phyloP scores from a whole-genome alignment of 257 asterid genomes.

The Gynochthodes officinalis region DNA sequence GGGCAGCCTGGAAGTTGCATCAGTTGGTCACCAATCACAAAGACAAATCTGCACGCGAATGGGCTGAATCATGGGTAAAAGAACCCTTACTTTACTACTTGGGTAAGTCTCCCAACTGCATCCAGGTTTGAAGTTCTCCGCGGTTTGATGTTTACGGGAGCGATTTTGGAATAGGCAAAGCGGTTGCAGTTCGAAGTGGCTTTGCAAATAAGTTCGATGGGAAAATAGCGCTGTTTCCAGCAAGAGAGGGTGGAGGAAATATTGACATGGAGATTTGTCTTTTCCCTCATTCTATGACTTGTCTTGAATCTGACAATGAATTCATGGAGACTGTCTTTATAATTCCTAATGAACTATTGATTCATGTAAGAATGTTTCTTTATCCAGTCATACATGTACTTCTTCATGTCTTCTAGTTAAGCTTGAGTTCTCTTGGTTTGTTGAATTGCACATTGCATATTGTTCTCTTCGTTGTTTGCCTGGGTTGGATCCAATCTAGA shows the following conservation, averaged over 20 bases:
- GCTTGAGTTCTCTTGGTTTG: not conserved
- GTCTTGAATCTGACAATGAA: constrained; percentile 26
- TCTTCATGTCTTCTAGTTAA: not conserved
- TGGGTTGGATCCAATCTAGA: not conserved
- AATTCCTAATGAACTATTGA: not conserved
- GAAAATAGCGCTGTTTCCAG: constrained; percentile 18
- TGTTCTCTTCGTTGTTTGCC: not conserved
- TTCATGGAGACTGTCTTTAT: constrained; percentile 7
- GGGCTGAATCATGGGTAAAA: constrained; percentile 11
- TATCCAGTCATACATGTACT: no score
- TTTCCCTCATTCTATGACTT: constrained; percentile 17
- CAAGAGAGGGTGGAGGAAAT: constrained; percentile 18
- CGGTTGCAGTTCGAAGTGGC: constrained; percentile 29
- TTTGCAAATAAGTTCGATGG: constrained; percentile 26
- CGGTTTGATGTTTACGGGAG: constrained; percentile 26
- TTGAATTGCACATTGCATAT: not conserved
- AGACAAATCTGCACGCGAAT: not conserved
- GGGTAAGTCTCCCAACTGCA: not conserved
- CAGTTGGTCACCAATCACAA: constrained; percentile 7
- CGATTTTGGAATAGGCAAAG: constrained; percentile 35
- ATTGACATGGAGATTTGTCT: constrained; percentile 33
- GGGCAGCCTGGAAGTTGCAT: constrained; percentile 15
- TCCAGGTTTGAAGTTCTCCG: constrained; percentile 14
- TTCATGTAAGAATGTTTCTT: not conserved
- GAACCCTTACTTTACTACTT: not conserved